These are phyloP conservation scores for Fusarium mangiferae DNA, from an alignment of 2,329 filamentous ascomycete species.

Conservation along the genomic window DNA sequence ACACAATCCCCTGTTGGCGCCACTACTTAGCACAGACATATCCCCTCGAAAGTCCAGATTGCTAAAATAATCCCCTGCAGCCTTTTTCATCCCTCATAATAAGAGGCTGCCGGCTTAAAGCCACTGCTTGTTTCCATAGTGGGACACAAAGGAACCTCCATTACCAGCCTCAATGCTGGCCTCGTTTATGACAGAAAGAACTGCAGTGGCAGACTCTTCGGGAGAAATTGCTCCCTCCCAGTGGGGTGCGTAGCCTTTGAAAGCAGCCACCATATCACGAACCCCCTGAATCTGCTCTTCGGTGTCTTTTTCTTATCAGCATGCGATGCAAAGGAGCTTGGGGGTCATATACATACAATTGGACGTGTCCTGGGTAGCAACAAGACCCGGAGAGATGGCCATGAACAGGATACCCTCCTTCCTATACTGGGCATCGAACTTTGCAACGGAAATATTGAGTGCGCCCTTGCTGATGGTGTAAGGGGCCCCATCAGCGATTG, in stretches of 20 bases:
- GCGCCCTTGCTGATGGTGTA: constrained; percentile 65
- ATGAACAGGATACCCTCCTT: constrained; percentile 64
- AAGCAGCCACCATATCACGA: constrained; percentile 41
- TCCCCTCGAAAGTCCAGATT: background rate
- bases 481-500: constrained; percentile 48
- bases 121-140: constrained; percentile 51
- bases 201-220: constrained; percentile 47
- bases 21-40: background rate
- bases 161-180: constrained; percentile 53
- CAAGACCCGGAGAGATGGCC: constrained; percentile 61
- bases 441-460: constrained; percentile 62
- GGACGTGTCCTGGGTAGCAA: constrained; percentile 53
- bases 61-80: background rate
- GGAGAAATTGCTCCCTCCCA: constrained; percentile 50
- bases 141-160: constrained; percentile 64
- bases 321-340: too few relatives aligned
- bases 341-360: too few relatives aligned
- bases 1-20: background rate
- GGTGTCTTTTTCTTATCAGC: constrained; percentile 28
- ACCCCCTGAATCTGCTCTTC: constrained; percentile 42
- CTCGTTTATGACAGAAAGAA: constrained; percentile 50
- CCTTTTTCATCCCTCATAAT: background rate
- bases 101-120: fast-evolving
- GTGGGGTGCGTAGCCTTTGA: constrained; percentile 52
- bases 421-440: constrained; percentile 61